Percentiles rank a stretch among this genome's conserved stretches.
Evolutionary conservation across 192 early-diverging fungal genomes (phyloP).

Genomic region (Backusella liffmaniae): DNA sequence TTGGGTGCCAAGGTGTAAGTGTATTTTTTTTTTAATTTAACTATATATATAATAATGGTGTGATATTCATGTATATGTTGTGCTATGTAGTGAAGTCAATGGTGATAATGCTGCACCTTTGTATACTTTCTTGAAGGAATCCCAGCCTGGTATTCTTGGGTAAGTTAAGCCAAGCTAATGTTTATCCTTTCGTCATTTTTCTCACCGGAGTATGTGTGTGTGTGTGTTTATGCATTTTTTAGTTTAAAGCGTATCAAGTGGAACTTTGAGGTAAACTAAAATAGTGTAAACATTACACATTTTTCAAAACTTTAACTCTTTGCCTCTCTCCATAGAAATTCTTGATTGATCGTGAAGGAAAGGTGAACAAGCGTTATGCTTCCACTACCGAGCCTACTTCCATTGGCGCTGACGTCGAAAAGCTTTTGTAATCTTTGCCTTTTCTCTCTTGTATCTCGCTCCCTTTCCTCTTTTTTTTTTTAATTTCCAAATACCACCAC

Average conservation of each 20-base stretch:
- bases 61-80: neutral
- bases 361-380: slow-evolving; percentile 62
- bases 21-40: neutral
- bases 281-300: neutral
- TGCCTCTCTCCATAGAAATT: slow-evolving; percentile 53
- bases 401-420: slow-evolving; percentile 56
- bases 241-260: slow-evolving; percentile 66
- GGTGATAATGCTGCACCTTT: slow-evolving; percentile 63
- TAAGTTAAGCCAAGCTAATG: neutral
- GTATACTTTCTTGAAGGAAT: slow-evolving; percentile 58
- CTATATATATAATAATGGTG: neutral
- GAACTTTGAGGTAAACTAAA: slow-evolving; percentile 64
- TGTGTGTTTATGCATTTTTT: neutral
- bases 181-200: neutral
- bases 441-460: neutral
- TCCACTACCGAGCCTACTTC: slow-evolving; percentile 59
- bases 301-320: neutral
- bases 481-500: neutral
- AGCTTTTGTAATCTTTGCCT: slow-evolving; percentile 38
- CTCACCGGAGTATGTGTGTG: neutral
- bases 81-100: slow-evolving; percentile 61
- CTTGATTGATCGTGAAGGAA: slow-evolving; percentile 63
- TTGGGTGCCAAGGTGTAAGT: slow-evolving; percentile 74
- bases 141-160: slow-evolving; percentile 43
- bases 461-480: neutral